phyloP scores from a whole-genome alignment of 169 alveolate species.

The Neospora caninum region DNA sequence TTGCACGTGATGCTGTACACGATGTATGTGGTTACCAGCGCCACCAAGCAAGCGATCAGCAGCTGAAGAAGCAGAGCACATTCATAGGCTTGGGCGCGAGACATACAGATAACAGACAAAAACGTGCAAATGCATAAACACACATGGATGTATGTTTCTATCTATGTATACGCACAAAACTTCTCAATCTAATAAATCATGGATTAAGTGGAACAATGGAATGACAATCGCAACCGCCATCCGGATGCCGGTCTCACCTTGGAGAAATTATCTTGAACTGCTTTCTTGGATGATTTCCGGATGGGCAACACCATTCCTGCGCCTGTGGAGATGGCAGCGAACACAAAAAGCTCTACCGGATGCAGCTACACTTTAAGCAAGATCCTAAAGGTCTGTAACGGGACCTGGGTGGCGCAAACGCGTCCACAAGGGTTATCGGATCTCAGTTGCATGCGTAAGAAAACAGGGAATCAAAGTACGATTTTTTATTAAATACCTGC shows the following conservation, averaged over 20 bases:
- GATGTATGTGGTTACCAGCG: not conserved
- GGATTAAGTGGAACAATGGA: not conserved
- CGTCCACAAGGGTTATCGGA: not conserved
- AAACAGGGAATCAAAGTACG: too few relatives aligned
- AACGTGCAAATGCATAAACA: not conserved
- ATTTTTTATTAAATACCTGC: too few relatives aligned
- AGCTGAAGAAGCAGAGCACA: not conserved
- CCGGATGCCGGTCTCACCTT: not conserved
- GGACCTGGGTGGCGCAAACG: not conserved
- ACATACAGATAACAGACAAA: not conserved
- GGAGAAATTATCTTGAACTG: conserved; percentile 25
- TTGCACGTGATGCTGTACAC: conserved; percentile 25
- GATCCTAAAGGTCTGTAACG: not conserved
- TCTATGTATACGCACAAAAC: not conserved
- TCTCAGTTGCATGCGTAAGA: not conserved
- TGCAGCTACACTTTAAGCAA: too few relatives aligned
- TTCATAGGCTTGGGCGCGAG: not conserved
- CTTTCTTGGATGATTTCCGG: conserved; percentile 10
- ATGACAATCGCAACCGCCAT: not conserved
- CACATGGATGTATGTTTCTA: not conserved
- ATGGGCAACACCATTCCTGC: conserved; percentile 33
- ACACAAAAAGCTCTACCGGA: too few relatives aligned
- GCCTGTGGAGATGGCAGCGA: not conserved
- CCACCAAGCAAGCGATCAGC: conserved; percentile 23
- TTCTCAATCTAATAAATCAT: not conserved